These are phyloP conservation scores for Monilinia laxa DNA, from an alignment of 2,329 filamentous ascomycete genomes.

Conservation along the genomic window DNA sequence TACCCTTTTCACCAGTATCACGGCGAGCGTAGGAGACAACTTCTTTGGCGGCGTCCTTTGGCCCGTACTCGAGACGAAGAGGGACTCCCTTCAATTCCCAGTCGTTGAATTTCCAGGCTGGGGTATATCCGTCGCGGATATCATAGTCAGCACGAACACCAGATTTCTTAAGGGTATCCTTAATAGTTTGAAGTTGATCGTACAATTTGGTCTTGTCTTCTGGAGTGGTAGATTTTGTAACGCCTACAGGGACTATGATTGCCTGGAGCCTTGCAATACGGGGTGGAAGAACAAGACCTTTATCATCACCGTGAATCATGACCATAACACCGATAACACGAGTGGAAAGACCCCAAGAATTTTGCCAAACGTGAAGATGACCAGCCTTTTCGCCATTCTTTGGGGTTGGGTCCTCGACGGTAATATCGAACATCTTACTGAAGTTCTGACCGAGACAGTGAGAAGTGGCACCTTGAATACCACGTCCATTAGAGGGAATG, in stretches of 20 bases:
- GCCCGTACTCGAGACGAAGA: conserved; percentile 90
- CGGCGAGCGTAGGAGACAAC: conserved; percentile 84
- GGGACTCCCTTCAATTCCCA: conserved; percentile 97
- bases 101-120: conserved; percentile 98
- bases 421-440: conserved; percentile 98
- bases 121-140: conserved; percentile 83
- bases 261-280: conserved; percentile 83
- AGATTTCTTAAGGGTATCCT: conserved; percentile 65
- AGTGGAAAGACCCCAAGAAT: conserved; percentile 97
- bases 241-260: conserved; percentile 86
- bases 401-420: conserved; percentile 81
- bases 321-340: conserved; percentile 98
- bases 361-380: conserved; percentile 91
- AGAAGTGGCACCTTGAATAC: conserved; percentile 94
- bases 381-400: conserved; percentile 72
- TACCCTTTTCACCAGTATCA: conserved; percentile 81
- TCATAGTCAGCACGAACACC: conserved; percentile 80
- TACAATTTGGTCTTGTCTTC: conserved; percentile 77
- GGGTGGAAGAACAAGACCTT: conserved; percentile 89
- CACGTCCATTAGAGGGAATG: conserved; percentile 90
- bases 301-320: conserved; percentile 96
- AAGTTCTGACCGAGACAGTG: conserved; percentile 95
- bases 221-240: conserved; percentile 81
- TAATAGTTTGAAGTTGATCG: conserved; percentile 71
- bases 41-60: conserved; percentile 84